Base-by-base conservation (phyloP, 495 filamentous ascomycete species). In the Bombardia bombarda region DNA sequence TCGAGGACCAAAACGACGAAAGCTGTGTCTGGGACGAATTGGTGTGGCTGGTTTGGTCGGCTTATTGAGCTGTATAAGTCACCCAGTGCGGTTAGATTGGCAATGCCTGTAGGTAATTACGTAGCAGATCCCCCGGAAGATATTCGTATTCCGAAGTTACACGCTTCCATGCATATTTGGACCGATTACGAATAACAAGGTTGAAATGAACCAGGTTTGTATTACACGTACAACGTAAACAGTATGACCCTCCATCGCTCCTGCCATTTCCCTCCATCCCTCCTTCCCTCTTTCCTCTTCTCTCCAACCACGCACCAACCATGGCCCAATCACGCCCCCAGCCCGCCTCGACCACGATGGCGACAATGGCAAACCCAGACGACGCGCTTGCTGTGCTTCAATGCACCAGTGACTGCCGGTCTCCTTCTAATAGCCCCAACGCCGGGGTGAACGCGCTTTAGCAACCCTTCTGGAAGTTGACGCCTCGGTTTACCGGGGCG, bases 341-440 rank as follows among this genome's bases (percentile, higher is more conserved):
- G 25, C 26, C 9, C 31, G 38, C 42, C 38, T 42, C 32, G 13
- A 26, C 18, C 17, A 32, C 42, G 36, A 52, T 56, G 59, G 63
- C 58, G 45, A 47, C 40, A 32, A 43, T 16, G 23, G 42, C 50
- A 42, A 60, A 57, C 60, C 61, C 52, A 44, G 26, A 40, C 19
- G 12, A 25, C 38, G 32, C 30, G 37, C 38, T 6, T 5, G 17
- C 16, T 12, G 28, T 26, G 42, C 38, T 17, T 34, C 32, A 21
- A 14, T 17, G 32, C 34, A 25, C 14, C 32, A 37, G 10, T 13
- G 30, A 38, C 30, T 9, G 25, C 39, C 20, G 3, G 20, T 7
- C 22, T 53, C 56, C 57, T 51, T 53, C 67, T 49, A 57, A 80
- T 78, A 83, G 75, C 82, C 86, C 84, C 84, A 86, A 80, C 56